phyloP scores from a whole-genome alignment of 257 asterid species.

The Perilla frutescens region DNA sequence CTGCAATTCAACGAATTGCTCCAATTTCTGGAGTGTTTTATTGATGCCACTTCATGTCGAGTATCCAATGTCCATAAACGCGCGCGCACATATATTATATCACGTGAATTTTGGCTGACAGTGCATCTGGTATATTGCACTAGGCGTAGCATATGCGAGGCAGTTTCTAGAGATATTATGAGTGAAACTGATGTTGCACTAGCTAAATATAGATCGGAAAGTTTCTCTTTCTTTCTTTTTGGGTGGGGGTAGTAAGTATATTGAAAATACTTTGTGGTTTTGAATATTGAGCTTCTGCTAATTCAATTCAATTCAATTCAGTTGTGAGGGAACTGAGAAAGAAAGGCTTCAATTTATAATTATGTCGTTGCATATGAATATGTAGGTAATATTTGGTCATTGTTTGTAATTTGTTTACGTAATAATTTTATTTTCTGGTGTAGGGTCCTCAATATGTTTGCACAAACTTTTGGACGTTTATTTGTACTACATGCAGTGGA shows the following conservation, averaged over 20 bases:
- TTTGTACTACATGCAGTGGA: slow-evolving; percentile 92
- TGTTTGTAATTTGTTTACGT: slow-evolving; percentile 2
- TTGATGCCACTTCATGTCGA: background rate
- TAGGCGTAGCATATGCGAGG: background rate
- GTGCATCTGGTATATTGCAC: background rate
- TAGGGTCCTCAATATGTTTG: slow-evolving; percentile 99
- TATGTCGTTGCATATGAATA: background rate
- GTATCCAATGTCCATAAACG: too few relatives aligned
- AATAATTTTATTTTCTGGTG: slow-evolving; percentile 33
- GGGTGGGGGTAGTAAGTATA: background rate
- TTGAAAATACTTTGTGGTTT: slow-evolving; percentile 9
- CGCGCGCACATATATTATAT: background rate
- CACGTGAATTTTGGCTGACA: background rate
- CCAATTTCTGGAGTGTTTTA: background rate
- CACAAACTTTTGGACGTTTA: slow-evolving; percentile 94
- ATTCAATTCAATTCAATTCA: background rate
- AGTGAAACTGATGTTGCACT: slow-evolving; percentile 1
- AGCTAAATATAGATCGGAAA: background rate
- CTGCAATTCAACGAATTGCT: slow-evolving; percentile 14
- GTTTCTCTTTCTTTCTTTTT: background rate
- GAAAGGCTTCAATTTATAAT: slow-evolving; percentile 6
- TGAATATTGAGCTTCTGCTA: slow-evolving; percentile 27
- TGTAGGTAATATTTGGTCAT: background rate
- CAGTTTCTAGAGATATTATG: background rate
- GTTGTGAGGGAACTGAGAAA: background rate